Evolutionary conservation across 345 rosid genomes (phyloP).

Genomic region (Melaleuca quinquenervia): DNA sequence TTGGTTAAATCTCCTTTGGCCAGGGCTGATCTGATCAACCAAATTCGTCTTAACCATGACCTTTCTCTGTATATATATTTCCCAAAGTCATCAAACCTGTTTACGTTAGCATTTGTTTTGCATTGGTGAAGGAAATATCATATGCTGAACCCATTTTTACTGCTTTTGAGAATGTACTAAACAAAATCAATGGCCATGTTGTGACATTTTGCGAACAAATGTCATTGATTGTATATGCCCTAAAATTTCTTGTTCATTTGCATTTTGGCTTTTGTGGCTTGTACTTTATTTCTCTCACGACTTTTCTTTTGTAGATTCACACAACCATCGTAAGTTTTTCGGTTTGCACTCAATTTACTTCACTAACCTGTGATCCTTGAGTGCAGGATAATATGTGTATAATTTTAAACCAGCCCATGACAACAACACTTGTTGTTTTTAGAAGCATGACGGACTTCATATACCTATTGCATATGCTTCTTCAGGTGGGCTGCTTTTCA

Average conservation of each 20-base stretch:
- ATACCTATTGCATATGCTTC: slow-evolving; percentile 57
- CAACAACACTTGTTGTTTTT: slow-evolving; percentile 33
- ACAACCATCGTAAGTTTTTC: background rate
- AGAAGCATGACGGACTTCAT: slow-evolving; percentile 59
- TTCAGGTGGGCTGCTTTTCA: slow-evolving; percentile 46
- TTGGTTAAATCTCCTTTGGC: background rate
- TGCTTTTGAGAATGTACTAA: background rate
- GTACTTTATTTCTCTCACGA: background rate
- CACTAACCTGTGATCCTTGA: background rate
- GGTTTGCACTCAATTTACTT: background rate
- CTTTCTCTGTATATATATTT: background rate
- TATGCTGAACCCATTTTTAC: background rate
- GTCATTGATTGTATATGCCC: background rate
- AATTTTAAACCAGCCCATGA: slow-evolving; percentile 31
- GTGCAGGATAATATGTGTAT: slow-evolving; percentile 53
- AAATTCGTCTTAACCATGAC: background rate
- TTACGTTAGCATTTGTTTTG: background rate
- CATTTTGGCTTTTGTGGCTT: background rate
- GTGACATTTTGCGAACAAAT: background rate
- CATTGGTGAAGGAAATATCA: background rate
- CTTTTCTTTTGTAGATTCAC: background rate
- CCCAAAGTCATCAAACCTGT: background rate
- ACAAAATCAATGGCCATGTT: background rate
- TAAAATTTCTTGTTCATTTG: background rate
- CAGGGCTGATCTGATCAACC: background rate